Conservation (phyloP, 139 green algal species). For the Yamagishiella unicocca region DNA sequence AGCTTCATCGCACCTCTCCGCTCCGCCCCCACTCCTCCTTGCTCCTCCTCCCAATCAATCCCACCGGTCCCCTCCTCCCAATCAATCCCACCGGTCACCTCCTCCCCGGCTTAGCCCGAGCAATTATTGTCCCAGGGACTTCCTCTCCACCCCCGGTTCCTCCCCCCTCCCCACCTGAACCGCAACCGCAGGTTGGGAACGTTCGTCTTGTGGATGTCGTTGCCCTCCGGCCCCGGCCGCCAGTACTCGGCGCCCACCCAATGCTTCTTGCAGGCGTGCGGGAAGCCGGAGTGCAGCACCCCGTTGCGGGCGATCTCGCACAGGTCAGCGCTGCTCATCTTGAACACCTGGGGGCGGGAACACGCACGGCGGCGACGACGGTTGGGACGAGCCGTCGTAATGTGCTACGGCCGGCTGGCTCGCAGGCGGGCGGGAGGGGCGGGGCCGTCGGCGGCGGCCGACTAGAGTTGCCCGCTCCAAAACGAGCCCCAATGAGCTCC, state of each 20-base stretch:
- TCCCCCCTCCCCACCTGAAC: conserved; percentile 76
- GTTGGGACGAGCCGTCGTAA: too few relatives aligned
- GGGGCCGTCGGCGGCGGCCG: neutral
- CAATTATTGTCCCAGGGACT: too few relatives aligned
- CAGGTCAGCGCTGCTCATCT: conserved; percentile 94
- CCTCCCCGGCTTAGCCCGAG: too few relatives aligned
- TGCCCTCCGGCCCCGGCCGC: conserved; percentile 89
- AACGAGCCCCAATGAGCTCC: too few relatives aligned
- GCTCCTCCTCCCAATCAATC: too few relatives aligned
- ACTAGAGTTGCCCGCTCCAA: too few relatives aligned
- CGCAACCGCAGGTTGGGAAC: conserved; percentile 96
- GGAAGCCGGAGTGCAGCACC: conserved; percentile 96
- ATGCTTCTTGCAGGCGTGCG: conserved; percentile 87
- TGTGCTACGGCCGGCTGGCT: too few relatives aligned
- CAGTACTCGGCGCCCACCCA: conserved; percentile 88
- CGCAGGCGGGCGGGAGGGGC: neutral
- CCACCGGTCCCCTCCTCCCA: too few relatives aligned
- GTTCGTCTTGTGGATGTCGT: conserved; percentile 99
- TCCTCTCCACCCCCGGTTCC: neutral
- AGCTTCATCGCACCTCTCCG: too few relatives aligned
- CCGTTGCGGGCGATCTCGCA: conserved; percentile 97
- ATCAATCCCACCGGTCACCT: too few relatives aligned
- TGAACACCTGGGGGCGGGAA: conserved; percentile 85
- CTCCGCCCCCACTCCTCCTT: too few relatives aligned
- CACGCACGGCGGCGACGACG: too few relatives aligned